Base-by-base conservation (phyloP, 345 rosid species). In the Citrus unshiu region DNA sequence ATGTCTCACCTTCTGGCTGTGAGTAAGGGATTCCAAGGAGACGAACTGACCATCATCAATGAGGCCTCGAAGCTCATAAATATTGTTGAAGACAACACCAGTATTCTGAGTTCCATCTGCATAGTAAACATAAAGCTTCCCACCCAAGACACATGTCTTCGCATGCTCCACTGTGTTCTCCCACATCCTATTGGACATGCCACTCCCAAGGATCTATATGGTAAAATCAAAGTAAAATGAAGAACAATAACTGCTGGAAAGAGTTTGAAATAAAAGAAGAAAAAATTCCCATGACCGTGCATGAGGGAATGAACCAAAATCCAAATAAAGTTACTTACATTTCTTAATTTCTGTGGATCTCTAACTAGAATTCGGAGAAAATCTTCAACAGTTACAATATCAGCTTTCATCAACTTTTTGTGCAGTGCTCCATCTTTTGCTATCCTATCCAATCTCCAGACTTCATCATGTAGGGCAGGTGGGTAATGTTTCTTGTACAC, bases 111-210 rank as follows among this genome's bases (percentile, higher is more conserved):
- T 81, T 76, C 84, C 87, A 79, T 92, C 93, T 6, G 97, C 76
- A 79, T 88, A 89, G 86, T 87, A 93, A 63, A 93, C 89, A 57
- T 90, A 93, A 59, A 93, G 91, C 90, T 90, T 96, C 59, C 89
- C 95, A 54, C 97, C 95, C 82, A 93, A 78, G 24, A 90, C 90
- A 16, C 99, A 93, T 0, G 98, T 96, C 90, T 96, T 96, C 25
- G 99, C 98, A 71, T 95, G 98, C 83, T 93, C 98, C 67, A 93
- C 87, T 2, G 98, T 91, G 57, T 91, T 92, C 82, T 95, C 98
- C 99, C 99, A 95, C 99, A 95, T 95, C 80, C 93, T 88, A 78
- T 93, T 95, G 9, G 99, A 93, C 98, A 93, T 92, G 79, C 97
- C 99, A 60, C 99, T 95, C 80, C 99, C 99, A 12, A 95, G 96